Evolutionary conservation across 192 early-diverging fungal species (phyloP).

Genomic region (Coemansia sp.): DNA sequence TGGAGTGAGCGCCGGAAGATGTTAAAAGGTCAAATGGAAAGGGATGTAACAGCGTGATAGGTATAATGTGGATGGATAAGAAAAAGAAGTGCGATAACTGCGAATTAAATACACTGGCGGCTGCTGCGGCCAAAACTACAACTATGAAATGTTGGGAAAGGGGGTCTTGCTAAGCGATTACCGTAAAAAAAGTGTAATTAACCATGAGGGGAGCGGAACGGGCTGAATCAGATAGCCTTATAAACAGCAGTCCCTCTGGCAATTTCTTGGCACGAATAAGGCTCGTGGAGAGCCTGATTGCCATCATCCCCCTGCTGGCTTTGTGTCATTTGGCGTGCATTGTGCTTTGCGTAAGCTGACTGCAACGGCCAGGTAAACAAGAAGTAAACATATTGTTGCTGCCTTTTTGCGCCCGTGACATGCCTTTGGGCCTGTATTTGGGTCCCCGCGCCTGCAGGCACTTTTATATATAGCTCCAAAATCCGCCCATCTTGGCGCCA

Average conservation of each 20-base stretch:
- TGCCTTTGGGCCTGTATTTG: neutral
- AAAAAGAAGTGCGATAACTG: neutral
- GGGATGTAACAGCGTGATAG: neutral
- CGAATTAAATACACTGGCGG: no score
- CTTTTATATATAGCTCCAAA: neutral
- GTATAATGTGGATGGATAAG: neutral
- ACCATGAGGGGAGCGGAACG: neutral
- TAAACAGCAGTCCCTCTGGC: neutral
- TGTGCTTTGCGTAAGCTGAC: slow-evolving; percentile 11
- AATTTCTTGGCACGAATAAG: slow-evolving; percentile 6
- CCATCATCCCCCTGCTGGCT: neutral
- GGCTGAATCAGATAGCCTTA: slow-evolving; percentile 6
- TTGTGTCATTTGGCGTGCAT: neutral
- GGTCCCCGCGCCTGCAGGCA: neutral
- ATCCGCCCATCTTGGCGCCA: neutral
- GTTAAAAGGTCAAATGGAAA: neutral
- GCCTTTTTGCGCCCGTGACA: neutral
- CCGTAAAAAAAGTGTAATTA: neutral
- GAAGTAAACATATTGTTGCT: neutral
- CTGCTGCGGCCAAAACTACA: neutral
- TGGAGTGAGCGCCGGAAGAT: neutral
- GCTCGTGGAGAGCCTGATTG: neutral
- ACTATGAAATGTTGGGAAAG: neutral
- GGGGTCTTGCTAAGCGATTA: neutral
- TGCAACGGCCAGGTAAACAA: neutral